Conservation (phyloP, 2,329 filamentous ascomycete genomes). For the Beauveria varroae region DNA sequence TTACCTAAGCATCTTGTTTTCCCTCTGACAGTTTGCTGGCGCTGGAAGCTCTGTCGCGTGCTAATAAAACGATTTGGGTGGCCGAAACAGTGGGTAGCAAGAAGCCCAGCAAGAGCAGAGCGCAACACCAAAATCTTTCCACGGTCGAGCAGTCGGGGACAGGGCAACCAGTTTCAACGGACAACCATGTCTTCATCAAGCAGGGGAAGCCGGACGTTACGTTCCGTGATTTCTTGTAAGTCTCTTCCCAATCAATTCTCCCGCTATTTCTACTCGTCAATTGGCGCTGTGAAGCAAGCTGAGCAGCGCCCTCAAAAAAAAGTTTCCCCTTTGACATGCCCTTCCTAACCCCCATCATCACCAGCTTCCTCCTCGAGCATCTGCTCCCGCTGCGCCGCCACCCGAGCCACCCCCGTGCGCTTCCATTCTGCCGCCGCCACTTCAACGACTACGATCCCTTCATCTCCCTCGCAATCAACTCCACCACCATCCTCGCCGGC, state of each 20-base stretch:
- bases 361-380: conserved; percentile 23
- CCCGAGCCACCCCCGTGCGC: conserved; percentile 20
- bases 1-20: neutral
- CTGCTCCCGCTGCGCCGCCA: conserved; percentile 32
- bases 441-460: neutral
- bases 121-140: conserved; percentile 5
- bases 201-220: conserved; percentile 33
- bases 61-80: neutral
- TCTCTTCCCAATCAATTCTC: neutral
- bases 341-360: neutral
- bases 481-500: neutral
- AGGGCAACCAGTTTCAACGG: neutral
- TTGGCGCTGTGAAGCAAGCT: neutral
- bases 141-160: neutral
- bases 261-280: neutral
- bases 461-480: conserved; percentile 10
- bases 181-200: conserved; percentile 9
- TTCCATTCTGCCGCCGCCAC: conserved; percentile 29
- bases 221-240: conserved; percentile 45
- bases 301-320: too few relatives aligned
- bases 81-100: neutral
- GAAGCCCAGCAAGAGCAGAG: neutral
- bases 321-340: neutral
- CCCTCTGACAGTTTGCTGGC: neutral
- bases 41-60: conserved; percentile 3